Base-by-base conservation (phyloP, 2,329 filamentous ascomycete genomes). In the Diplocarpon mali region DNA sequence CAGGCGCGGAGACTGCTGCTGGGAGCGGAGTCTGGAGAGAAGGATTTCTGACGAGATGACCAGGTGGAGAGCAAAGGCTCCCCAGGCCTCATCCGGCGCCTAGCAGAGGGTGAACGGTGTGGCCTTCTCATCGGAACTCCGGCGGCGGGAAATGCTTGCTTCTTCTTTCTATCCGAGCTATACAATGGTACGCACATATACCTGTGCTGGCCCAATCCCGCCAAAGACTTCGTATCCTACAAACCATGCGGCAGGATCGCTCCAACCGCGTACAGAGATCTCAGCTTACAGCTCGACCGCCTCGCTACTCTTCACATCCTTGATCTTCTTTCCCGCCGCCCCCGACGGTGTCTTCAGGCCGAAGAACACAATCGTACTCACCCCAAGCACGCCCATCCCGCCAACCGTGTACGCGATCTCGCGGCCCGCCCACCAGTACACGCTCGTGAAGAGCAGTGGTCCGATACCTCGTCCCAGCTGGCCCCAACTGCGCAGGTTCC, bases 341-440 rank as follows among this genome's bases (percentile, higher is more conserved):
- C 52, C 57, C n/a, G 37, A 50, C 2, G 59, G 58, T 6, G 52
- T 57, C 45, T 81, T 85, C 51, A 95, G 65, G 0, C 75, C 76
- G 15, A 75, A 72, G 61, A 94, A 83, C 0, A 83, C 86, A 17
- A 87, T 65, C 10, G 71, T 72, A 36, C 75, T 73, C 10, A 96
- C 89, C 1, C 71, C 76, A 5, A 84, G 64, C 69, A 96, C 94
- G 5, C 87, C 88, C 11, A 76, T 71, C 0, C 86, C 84, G 3
- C 92, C 92, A 56, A 87, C 72, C 1, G 70, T 72, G 64, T 96
- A 98, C 2, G 92, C 92, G 10, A 80, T 73, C 60, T 93, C 83
- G 38, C 92, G 72, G 0, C 92, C 92, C 6, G 87, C 89, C 92
- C 92, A 98, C 92, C 92, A 98, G 67, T 98, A 98, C 45, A 98